Percentiles rank a stretch among this genome's conserved stretches.
Evolutionary conservation across 805 yeast species (phyloP).

Genomic region (Saccharomycopsis schoenii): DNA sequence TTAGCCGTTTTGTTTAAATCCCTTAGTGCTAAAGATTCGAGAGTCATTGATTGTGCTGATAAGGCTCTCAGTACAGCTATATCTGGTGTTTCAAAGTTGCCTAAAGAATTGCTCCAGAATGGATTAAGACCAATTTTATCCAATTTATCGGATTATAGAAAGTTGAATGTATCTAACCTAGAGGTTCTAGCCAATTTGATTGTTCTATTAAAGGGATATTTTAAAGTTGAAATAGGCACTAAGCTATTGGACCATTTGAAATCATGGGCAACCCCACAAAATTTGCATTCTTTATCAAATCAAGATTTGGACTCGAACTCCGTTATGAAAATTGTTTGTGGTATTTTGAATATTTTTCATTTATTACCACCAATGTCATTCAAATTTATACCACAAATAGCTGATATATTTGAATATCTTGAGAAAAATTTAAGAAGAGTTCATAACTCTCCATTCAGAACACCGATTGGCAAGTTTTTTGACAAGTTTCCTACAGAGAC

Average conservation of each 20-base stretch:
- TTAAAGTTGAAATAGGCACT: constrained; percentile 95
- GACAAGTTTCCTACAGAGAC: constrained; percentile 75
- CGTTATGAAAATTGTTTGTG: constrained; percentile 78
- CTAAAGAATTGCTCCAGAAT: constrained; percentile 89
- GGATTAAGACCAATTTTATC: constrained; percentile 92
- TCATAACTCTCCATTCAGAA: constrained; percentile 79
- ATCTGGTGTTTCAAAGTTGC: constrained; percentile 77
- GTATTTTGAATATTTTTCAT: constrained; percentile 86
- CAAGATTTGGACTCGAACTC: constrained; percentile 73
- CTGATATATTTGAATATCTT: constrained; percentile 62
- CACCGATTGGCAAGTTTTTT: constrained; percentile 78
- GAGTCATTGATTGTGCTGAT: constrained; percentile 88
- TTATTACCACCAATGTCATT: constrained; percentile 85
- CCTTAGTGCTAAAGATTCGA: constrained; percentile 70
- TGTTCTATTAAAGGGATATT: constrained; percentile 81
- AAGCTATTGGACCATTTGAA: constrained; percentile 85
- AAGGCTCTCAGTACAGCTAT: constrained; percentile 75
- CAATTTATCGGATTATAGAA: constrained; percentile 89
- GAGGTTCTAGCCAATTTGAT: constrained; percentile 84
- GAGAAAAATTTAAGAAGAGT: constrained; percentile 80
- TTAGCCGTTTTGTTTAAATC: constrained; percentile 93
- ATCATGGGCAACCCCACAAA: constrained; percentile 90
- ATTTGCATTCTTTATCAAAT: constrained; percentile 65
- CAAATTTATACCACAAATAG: constrained; percentile 80
- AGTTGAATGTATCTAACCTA: constrained; percentile 76